Conservation (phyloP, 2,329 filamentous ascomycete species). For the Verticillium zaregamsianum region DNA sequence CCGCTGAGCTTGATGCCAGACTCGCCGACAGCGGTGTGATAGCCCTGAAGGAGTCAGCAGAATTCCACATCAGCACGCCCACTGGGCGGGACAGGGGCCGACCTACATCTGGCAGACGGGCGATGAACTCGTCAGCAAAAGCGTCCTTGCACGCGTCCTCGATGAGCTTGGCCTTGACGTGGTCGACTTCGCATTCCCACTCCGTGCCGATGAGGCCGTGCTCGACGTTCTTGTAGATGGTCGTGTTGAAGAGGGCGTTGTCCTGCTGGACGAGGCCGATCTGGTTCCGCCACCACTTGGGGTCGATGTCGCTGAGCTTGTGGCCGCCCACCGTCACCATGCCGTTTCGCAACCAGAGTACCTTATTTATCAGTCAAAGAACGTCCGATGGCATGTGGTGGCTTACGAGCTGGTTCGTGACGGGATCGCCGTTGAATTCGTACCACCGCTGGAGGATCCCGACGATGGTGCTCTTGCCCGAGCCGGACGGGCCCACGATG, state of each 20-base stretch:
- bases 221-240: conserved; percentile 44
- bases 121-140: conserved; percentile 49
- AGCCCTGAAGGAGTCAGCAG: conserved; percentile 27
- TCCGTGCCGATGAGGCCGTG: conserved; percentile 35
- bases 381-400: neutral
- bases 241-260: conserved; percentile 50
- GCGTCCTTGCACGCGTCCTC: conserved; percentile 46
- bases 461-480: conserved; percentile 40
- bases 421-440: conserved; percentile 1
- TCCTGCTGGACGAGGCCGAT: conserved; percentile 52
- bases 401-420: conserved; percentile 1
- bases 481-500: conserved; percentile 39
- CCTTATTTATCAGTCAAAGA: neutral
- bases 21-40: conserved; percentile 54
- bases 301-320: conserved; percentile 14
- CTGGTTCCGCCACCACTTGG: conserved; percentile 39
- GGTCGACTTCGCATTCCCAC: conserved; percentile 31
- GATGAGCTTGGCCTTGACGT: conserved; percentile 35
- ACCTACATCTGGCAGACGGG: conserved; percentile 36
- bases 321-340: conserved; percentile 11
- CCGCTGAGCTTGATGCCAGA: conserved; percentile 57
- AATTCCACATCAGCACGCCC: neutral
- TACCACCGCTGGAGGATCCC: conserved; percentile 38
- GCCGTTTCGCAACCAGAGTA: conserved; percentile 3
- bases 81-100: too few species aligned